A percentile compares a stretch with the other conserved stretches of the same genome.
Conservation (phyloP, 2,329 filamentous ascomycete species). For the Aciculosporium take region DNA sequence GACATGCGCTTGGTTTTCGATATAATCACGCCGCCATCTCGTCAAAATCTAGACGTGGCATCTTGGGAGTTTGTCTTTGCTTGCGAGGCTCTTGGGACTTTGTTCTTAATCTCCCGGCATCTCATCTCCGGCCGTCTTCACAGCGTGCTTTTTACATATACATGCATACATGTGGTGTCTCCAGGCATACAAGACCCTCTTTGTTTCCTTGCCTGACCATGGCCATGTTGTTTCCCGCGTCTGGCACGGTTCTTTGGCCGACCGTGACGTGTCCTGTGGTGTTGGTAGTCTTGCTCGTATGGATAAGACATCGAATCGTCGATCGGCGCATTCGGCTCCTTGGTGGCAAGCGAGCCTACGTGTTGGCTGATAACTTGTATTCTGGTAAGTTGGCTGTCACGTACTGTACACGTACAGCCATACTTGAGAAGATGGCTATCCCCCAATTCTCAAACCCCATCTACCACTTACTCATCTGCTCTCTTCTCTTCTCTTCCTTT, state of each 20-base stretch:
- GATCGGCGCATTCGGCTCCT: slow-evolving; percentile 16
- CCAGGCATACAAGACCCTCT: background rate
- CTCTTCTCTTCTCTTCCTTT: background rate
- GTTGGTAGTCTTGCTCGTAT: slow-evolving; percentile 10
- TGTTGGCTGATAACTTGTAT: slow-evolving; percentile 20
- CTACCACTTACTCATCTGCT: background rate
- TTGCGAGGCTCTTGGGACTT: background rate
- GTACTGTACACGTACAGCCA: no score
- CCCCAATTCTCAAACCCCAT: no score
- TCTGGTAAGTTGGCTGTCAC: slow-evolving; percentile 16
- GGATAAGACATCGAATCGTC: slow-evolving; percentile 11
- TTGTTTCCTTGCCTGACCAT: background rate
- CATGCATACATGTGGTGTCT: no score
- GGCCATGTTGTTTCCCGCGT: background rate
- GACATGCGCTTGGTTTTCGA: no score
- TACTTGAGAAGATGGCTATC: no score
- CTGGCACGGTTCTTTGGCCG: background rate
- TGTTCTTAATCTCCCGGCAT: background rate
- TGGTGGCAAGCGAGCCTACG: slow-evolving; percentile 20
- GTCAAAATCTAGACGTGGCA: no score
- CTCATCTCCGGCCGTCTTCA: background rate
- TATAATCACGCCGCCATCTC: no score
- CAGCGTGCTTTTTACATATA: no score
- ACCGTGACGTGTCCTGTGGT: slow-evolving; percentile 1
- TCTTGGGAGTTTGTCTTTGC: no score